Evolutionary conservation across 2,329 filamentous ascomycete species (phyloP).

Genomic region (Fusarium sp.): DNA sequence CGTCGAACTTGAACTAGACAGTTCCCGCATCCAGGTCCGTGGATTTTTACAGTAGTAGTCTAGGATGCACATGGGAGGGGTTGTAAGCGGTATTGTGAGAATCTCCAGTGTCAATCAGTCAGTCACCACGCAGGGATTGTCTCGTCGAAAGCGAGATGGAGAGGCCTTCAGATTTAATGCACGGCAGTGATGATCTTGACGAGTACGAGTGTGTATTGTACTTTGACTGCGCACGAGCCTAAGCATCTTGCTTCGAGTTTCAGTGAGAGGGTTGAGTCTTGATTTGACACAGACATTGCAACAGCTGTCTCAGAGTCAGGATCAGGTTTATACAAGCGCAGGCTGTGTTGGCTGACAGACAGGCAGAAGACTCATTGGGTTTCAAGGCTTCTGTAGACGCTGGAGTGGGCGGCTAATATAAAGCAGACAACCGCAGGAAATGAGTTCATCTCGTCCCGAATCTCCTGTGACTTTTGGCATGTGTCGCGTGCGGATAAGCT

Average conservation of each 20-base stretch:
- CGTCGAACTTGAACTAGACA: constrained; percentile 5
- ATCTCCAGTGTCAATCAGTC: constrained; percentile 34
- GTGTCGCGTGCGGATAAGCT: constrained; percentile 22
- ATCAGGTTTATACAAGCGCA: not conserved
- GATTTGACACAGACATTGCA: constrained; percentile 14
- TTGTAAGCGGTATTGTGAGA: constrained; percentile 37
- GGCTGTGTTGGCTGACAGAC: not conserved
- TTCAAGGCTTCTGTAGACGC: constrained; percentile 19
- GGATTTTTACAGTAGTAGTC: constrained; percentile 41
- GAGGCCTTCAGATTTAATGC: constrained; percentile 42
- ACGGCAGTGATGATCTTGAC: constrained; percentile 8
- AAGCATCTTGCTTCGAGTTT: constrained; percentile 15
- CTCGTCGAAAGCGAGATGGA: constrained; percentile 34
- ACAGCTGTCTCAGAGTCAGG: constrained; percentile 29
- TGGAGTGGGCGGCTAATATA: constrained; percentile 34
- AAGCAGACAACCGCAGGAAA: constrained; percentile 28
- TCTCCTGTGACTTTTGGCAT: constrained; percentile 7
- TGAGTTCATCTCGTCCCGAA: constrained; percentile 37
- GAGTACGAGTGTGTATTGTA: not conserved
- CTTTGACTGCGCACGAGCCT: not conserved
- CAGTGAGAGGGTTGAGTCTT: constrained; percentile 9
- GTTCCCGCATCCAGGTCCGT: constrained; percentile 45
- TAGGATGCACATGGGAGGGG: constrained; percentile 22
- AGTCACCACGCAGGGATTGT: constrained; percentile 35
- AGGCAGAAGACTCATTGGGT: not conserved